Conservation (phyloP, 2,329 filamentous ascomycete species). For the Alternaria alternata region DNA sequence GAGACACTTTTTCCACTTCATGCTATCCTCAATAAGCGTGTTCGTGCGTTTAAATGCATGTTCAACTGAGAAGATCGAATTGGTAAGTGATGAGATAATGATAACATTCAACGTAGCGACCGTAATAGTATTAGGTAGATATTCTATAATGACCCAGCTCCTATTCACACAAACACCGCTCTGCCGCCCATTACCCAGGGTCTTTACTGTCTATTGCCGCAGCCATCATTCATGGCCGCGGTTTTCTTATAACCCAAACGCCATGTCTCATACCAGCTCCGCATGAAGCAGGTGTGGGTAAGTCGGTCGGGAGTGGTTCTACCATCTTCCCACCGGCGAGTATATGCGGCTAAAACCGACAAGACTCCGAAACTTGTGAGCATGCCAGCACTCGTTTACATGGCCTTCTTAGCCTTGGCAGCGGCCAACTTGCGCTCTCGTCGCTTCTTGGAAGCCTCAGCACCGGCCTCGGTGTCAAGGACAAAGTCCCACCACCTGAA, state of each 20-base stretch:
- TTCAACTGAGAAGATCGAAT: not conserved
- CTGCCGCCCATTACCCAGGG: conserved; percentile 39
- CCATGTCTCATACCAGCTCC: conserved; percentile 22
- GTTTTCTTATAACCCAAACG: conserved; percentile 33
- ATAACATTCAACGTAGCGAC: conserved; percentile 26
- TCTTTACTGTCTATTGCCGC: conserved; percentile 23
- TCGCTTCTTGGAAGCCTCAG: conserved; percentile 84
- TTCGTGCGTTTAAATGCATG: too few species aligned
- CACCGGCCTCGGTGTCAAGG: conserved; percentile 91
- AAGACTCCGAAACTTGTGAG: not conserved
- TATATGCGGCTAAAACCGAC: conserved; percentile 22
- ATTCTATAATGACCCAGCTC: conserved; percentile 27
- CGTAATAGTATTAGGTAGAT: conserved; percentile 42
- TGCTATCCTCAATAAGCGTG: too few species aligned
- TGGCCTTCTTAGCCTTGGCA: conserved; percentile 62
- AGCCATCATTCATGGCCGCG: conserved; percentile 24
- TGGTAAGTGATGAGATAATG: not conserved
- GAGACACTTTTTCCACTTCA: not conserved
- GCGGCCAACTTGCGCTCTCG: conserved; percentile 75
- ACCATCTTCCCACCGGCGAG: conserved; percentile 3
- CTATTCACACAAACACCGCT: conserved; percentile 29
- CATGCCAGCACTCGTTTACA: conserved; percentile 30
- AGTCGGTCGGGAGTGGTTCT: conserved; percentile 5
- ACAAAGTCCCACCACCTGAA: conserved; percentile 99
- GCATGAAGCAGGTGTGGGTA: conserved; percentile 12